A percentile compares a stretch with the other conserved stretches of the same genome.
These are phyloP conservation scores for Kickxella alabastrina DNA, from an alignment of 192 early-diverging fungal genomes.

Conservation along the genomic window DNA sequence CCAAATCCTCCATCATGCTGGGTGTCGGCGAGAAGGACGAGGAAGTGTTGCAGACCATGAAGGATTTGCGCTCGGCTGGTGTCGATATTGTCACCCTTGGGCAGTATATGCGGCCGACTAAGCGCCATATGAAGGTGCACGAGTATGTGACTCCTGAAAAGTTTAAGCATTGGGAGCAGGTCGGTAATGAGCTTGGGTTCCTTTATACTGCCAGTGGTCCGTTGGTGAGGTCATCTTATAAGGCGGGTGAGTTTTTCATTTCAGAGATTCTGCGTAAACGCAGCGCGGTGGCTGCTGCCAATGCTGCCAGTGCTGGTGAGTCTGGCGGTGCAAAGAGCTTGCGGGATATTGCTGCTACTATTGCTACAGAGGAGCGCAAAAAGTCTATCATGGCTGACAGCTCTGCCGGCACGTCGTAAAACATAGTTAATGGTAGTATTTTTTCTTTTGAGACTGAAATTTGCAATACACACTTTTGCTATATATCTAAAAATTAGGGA, in stretches of 20 bases:
- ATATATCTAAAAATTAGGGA: too few species aligned
- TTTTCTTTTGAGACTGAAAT: too few species aligned
- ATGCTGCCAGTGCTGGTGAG: constrained; percentile 1
- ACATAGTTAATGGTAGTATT: too few species aligned
- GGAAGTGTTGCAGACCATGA: constrained; percentile 83
- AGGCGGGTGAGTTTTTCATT: constrained; percentile 97
- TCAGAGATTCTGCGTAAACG: constrained; percentile 71
- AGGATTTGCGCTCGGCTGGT: constrained; percentile 72
- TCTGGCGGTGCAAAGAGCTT: constrained; percentile 7
- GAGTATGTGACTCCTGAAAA: constrained; percentile 91
- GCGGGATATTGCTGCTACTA: constrained; percentile 37
- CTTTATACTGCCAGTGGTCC: constrained; percentile 94
- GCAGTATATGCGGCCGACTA: constrained; percentile 99
- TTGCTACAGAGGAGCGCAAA: constrained; percentile 38
- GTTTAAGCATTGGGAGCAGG: constrained; percentile 82
- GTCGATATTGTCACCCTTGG: constrained; percentile 96
- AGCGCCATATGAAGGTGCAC: constrained; percentile 96
- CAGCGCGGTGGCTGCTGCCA: constrained; percentile 21
- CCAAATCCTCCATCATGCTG: constrained; percentile 98
- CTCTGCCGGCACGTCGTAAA: too few species aligned
- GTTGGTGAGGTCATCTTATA: constrained; percentile 91
- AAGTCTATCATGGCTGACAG: constrained; percentile 3
- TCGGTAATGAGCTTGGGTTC: constrained; percentile 83
- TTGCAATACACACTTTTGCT: too few species aligned
- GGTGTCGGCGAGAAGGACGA: constrained; percentile 94